Evolutionary conservation across 2,329 filamentous ascomycete species (phyloP), one percentile per base, ranked within the genome.

Genomic region (Cadophora luteo-olivacea): DNA sequence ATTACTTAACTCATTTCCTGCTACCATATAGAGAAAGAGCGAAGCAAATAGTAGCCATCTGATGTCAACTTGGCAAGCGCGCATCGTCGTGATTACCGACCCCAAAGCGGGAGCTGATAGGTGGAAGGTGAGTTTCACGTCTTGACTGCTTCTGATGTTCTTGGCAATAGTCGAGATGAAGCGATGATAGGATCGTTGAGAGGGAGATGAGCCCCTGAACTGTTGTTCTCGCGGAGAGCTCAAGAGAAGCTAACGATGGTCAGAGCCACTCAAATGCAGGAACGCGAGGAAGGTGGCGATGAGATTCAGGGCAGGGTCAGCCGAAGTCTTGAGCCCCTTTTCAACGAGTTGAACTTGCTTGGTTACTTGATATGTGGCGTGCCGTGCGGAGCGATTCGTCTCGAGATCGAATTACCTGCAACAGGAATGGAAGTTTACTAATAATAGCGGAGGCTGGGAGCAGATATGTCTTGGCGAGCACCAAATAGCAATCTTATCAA

Each of bases 221-320:
- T 29, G 32, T 29, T 41, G 12, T 24, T 60, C 22, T 45, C 12
- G 36, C 57, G 22, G 22, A 25, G 9, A 25, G 33, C 33, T 4
- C 22, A 41, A 41, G n/a, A 60, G 57, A 36, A 25, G 33, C 33
- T 19, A 60, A 60, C 11, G 14, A 55, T 14, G n/a, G 14, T 60
- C 8, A n/a, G 41, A 62, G 38, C 41, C 58, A 61, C 22, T 48
- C 38, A 33, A 51, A 41, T 3, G 16, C 36, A 19, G n/a, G 25
- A 12, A 14, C 41, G 60, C 41, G 41, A 41, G 60, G 60, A 61
- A 61, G 38, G 60, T 62, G 41, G 41, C 60, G 41, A 62, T 62
- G 41, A 49, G 7, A n/a, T 49, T 62, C 25, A 51, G 41, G 45
- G 60, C 22, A 9, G 41, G 41, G 2, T 49, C 51, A 62, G 25